Evolutionary conservation across 2,329 filamentous ascomycete genomes (phyloP).

Genomic region (Ilyonectria robusta): DNA sequence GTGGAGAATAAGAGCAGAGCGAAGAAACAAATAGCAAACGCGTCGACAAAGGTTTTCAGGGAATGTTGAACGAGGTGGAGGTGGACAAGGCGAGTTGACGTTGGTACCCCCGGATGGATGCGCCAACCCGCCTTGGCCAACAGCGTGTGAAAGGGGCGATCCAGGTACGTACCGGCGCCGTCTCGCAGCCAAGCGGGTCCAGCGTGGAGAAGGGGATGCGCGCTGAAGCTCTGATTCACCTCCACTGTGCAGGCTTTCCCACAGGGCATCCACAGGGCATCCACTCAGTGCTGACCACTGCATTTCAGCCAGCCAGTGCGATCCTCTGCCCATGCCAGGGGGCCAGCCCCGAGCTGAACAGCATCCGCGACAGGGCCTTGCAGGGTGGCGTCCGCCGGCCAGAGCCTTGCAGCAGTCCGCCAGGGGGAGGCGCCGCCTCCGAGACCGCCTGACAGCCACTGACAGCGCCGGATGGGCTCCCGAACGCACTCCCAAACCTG

Average conservation of each 20-base stretch:
- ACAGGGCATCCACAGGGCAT: conserved; percentile 7
- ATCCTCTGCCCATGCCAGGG: conserved; percentile 19
- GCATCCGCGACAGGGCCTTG: conserved; percentile 44
- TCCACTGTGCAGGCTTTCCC: conserved; percentile 25
- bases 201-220: conserved; percentile 38
- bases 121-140: background rate
- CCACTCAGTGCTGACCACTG: conserved; percentile 24
- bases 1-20: conserved; percentile 38
- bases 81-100: conserved; percentile 20
- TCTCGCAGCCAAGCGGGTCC: conserved; percentile 37
- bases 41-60: conserved; percentile 43
- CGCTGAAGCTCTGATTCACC: conserved; percentile 35
- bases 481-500: conserved; percentile 16
- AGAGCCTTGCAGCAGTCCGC: conserved; percentile 31
- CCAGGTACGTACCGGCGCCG: conserved; percentile 22
- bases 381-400: conserved; percentile 8
- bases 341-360: conserved; percentile 43
- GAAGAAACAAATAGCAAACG: conserved; percentile 32
- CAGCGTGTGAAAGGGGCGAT: conserved; percentile 17
- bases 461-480: conserved; percentile 28
- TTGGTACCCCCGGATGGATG: conserved; percentile 14
- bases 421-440: conserved; percentile 47
- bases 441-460: conserved; percentile 39
- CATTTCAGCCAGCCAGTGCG: conserved; percentile 9
- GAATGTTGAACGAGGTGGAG: conserved; percentile 38